Percentiles rank a stretch among this genome's conserved stretches.
Conservation (phyloP, 139 green algal species). For the Chlorella sp. region DNA sequence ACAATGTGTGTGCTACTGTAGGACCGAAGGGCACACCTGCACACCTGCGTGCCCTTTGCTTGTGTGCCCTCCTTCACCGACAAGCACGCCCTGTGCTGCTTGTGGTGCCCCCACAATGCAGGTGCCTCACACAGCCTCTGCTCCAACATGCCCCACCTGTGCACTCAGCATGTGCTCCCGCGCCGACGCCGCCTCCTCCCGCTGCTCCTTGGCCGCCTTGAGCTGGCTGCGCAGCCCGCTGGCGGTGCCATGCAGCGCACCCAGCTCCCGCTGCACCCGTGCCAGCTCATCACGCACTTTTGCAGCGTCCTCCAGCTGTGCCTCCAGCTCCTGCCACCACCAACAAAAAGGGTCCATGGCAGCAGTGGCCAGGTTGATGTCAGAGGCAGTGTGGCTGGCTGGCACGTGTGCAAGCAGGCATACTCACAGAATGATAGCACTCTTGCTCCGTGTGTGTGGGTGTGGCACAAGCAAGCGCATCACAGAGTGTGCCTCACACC, state of each 20-base stretch:
- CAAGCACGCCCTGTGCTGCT: background rate
- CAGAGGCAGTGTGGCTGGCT: too few relatives aligned
- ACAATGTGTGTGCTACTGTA: too few relatives aligned
- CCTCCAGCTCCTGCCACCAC: slow-evolving; percentile 24
- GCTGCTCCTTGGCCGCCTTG: slow-evolving; percentile 15
- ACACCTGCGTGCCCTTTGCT: too few relatives aligned
- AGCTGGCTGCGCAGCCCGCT: slow-evolving; percentile 54
- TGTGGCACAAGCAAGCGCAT: too few relatives aligned
- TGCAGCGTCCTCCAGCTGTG: slow-evolving; percentile 49
- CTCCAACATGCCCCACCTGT: slow-evolving; percentile 22
- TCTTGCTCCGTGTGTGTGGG: too few relatives aligned
- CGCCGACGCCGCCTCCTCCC: slow-evolving; percentile 21
- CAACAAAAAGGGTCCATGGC: background rate
- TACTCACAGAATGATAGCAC: too few relatives aligned
- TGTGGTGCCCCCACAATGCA: too few relatives aligned
- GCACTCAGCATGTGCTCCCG: slow-evolving; percentile 21
- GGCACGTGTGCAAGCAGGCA: too few relatives aligned
- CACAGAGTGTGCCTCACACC: too few relatives aligned
- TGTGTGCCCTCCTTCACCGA: too few relatives aligned
- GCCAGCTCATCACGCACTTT: slow-evolving; percentile 50
- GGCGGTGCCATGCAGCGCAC: slow-evolving; percentile 57
- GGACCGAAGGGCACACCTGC: too few relatives aligned
- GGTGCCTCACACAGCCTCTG: background rate
- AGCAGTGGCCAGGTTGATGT: background rate
- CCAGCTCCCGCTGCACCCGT: slow-evolving; percentile 50